Evolutionary conservation across 805 yeast species (phyloP).

Genomic region (Cyberlindnera maritima): DNA sequence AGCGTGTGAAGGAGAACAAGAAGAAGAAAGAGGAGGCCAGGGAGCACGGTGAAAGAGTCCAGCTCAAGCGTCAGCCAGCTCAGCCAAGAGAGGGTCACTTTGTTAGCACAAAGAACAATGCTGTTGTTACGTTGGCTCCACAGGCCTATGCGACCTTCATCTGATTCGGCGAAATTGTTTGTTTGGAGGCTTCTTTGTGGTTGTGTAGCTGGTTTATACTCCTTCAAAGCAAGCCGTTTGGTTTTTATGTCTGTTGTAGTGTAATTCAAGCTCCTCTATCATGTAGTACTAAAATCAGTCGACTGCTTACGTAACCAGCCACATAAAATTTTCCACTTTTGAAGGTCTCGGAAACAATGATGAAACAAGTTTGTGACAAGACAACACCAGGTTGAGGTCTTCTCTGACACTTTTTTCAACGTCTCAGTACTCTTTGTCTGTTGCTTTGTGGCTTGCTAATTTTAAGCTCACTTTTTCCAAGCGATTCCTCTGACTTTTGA

Average conservation of each 20-base stretch:
- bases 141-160: constrained; percentile 98
- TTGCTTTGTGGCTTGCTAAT: background rate
- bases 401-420: too few species aligned
- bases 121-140: constrained; percentile 95
- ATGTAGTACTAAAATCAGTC: too few species aligned
- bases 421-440: background rate
- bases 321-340: constrained; percentile 8
- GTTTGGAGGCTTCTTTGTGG: background rate
- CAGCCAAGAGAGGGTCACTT: constrained; percentile 89
- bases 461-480: too few species aligned
- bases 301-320: background rate
- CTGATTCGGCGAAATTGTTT: constrained; percentile 30
- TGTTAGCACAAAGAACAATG: constrained; percentile 72
- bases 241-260: too few species aligned
- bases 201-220: background rate
- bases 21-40: constrained; percentile 88
- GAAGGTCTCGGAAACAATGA: background rate
- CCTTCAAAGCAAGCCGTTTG: too few species aligned
- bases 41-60: constrained; percentile 82
- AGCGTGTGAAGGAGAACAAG: constrained; percentile 95
- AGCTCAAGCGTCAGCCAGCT: constrained; percentile 95
- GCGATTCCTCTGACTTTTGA: too few species aligned
- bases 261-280: too few species aligned
- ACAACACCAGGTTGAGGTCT: too few species aligned
- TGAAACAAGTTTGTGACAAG: background rate